These are phyloP conservation scores for Camptophora hylomeconis DNA, from an alignment of 2,329 filamentous ascomycete genomes.

Conservation along the genomic window DNA sequence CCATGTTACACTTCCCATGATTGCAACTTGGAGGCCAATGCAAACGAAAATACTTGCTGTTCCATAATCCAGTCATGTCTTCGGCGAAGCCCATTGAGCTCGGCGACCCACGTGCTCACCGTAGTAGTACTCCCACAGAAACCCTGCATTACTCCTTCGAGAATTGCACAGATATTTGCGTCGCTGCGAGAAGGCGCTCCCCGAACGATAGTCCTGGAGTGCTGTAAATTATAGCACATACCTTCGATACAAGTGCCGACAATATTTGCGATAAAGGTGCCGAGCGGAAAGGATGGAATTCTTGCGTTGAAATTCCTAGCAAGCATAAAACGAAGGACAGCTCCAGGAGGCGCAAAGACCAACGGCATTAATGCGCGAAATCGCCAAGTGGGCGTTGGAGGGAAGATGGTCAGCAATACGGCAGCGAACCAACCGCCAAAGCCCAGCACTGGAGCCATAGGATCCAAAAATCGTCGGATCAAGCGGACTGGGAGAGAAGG, in stretches of 20 bases:
- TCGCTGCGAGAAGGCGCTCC: slow-evolving; percentile 25
- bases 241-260: slow-evolving; percentile 59
- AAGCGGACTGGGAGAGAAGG: slow-evolving; percentile 46
- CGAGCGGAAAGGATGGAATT: slow-evolving; percentile 56
- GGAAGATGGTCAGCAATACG: slow-evolving; percentile 52
- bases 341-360: slow-evolving; percentile 66
- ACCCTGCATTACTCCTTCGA: slow-evolving; percentile 50
- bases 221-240: slow-evolving; percentile 64
- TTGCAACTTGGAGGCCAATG: slow-evolving; percentile 47
- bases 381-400: slow-evolving; percentile 56
- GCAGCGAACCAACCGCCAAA: slow-evolving; percentile 63
- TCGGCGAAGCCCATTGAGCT: slow-evolving; percentile 38
- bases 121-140: slow-evolving; percentile 54
- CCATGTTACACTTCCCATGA: slow-evolving; percentile 68
- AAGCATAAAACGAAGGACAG: slow-evolving; percentile 56
- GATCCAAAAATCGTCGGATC: slow-evolving; percentile 48
- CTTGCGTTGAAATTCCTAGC: slow-evolving; percentile 54
- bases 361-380: slow-evolving; percentile 57
- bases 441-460: slow-evolving; percentile 46
- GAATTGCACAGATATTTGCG: slow-evolving; percentile 39
- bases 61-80: slow-evolving; percentile 53
- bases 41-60: slow-evolving; percentile 44
- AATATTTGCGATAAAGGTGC: slow-evolving; percentile 69
- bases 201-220: slow-evolving; percentile 33
- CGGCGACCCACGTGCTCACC: slow-evolving; percentile 50